Evolutionary conservation across 2,329 filamentous ascomycete species (phyloP), one percentile per base, ranked within the genome.

Genomic region (Aspergillus tanneri): DNA sequence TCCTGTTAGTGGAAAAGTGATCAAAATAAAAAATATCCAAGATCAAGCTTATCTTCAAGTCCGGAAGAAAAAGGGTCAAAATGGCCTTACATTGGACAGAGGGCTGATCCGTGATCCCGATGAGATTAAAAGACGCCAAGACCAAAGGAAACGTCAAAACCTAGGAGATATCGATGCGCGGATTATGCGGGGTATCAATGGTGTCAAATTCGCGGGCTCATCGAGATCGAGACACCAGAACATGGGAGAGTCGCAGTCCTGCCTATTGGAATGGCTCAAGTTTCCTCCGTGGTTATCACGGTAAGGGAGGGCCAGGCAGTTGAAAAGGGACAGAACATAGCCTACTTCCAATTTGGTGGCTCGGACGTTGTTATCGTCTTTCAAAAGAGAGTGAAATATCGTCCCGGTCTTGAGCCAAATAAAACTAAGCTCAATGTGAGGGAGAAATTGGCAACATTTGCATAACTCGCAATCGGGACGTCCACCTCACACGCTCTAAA

Each of bases 181-280:
- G 64, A 74, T 42, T 57, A 37, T 3, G 55, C 69, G 1, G 72
- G 71, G 0, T 74, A 73, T 47, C 71, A 75, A 47, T 74, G 69
- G 44, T 54, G 65, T 10, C 72, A 74, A 48, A 64, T 66, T 2
- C 55, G 72, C 4, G 72, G 71, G 1, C 47, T 70, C 18, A 53
- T 74, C 3, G 43, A 75, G 12, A 70, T 65, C 4, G 51, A 62
- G 0, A 48, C 49, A 5, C 37, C 32, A 18, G 16, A 18, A n/a
- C 43, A 69, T n/a, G 71, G 72, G 2, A 53, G 65, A 14, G 71
- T 75, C 4, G 73, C 70, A 2, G 61, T 76, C 14, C 43, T 76
- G 21, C 72, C 72, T 0, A 70, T 75, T 43, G 72, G 72, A 7
- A 76, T 75, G 72, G 72, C 70, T 4, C 64, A 70, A 23, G 68